These are phyloP conservation scores for Fusarium pininemorale DNA, from an alignment of 2,329 filamentous ascomycete species.

Conservation along the genomic window DNA sequence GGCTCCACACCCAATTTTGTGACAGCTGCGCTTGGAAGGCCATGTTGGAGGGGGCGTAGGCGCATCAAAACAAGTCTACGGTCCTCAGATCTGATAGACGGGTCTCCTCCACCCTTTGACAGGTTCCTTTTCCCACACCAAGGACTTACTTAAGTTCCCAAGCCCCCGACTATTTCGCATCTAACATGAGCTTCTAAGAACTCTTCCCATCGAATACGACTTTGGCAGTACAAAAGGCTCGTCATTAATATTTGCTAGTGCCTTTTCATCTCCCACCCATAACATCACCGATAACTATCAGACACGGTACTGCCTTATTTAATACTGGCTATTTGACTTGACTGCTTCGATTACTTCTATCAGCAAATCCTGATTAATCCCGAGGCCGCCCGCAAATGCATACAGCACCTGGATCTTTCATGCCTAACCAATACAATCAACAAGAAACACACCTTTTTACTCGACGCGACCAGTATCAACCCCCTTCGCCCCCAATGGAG, in stretches of 20 bases:
- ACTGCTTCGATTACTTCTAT: constrained; percentile 10
- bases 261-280: background rate
- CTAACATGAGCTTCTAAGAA: constrained; percentile 29
- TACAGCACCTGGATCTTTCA: constrained; percentile 42
- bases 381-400: constrained; percentile 34
- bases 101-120: constrained; percentile 42
- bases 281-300: constrained; percentile 14
- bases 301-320: constrained; percentile 20
- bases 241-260: constrained; percentile 20
- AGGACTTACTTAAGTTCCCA: constrained; percentile 45
- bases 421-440: constrained; percentile 42
- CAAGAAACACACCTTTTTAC: constrained; percentile 50
- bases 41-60: constrained; percentile 35
- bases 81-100: constrained; percentile 45
- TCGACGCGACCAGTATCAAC: constrained; percentile 66
- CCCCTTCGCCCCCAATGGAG: constrained; percentile 79
- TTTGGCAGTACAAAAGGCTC: constrained; percentile 19
- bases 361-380: constrained; percentile 26
- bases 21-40: constrained; percentile 40
- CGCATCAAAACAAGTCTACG: constrained; percentile 34
- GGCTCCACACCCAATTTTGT: constrained; percentile 40
- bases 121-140: constrained; percentile 40
- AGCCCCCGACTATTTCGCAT: constrained; percentile 37
- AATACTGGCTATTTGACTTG: constrained; percentile 15
- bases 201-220: constrained; percentile 29